Percentiles rank a stretch among this genome's conserved stretches.
Evolutionary conservation across 441 rosid genomes (phyloP).

Genomic region (Gossypium schwendimanii): DNA sequence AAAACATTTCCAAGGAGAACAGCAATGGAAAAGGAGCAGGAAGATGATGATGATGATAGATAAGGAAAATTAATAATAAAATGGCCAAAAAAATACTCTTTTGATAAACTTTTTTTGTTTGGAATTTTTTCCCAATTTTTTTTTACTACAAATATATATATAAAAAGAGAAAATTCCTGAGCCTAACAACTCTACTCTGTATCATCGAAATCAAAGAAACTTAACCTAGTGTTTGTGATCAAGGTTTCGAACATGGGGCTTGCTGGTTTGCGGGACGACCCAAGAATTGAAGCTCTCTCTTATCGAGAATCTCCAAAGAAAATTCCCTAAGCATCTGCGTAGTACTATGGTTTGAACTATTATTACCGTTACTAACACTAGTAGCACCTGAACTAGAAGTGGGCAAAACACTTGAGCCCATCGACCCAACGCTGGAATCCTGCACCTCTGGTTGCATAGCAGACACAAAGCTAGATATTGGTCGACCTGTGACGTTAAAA

Average conservation of each 20-base stretch:
- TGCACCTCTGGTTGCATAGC: constrained; percentile 19
- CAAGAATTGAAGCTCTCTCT: constrained; percentile 56
- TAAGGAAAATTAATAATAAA: no score
- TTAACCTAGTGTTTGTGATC: neutral
- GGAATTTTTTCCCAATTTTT: neutral
- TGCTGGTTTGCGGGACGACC: constrained; percentile 33
- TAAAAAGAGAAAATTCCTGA: neutral
- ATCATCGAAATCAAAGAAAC: neutral
- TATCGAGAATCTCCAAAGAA: constrained; percentile 55
- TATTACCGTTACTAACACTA: neutral
- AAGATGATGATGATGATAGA: neutral
- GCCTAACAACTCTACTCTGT: neutral
- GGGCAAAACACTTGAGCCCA: constrained; percentile 5
- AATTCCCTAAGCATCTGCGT: constrained; percentile 44
- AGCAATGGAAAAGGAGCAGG: no score
- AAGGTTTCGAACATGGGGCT: constrained; percentile 24
- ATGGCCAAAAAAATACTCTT: no score
- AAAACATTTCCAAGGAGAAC: neutral
- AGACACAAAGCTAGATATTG: constrained; percentile 39
- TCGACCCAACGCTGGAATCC: constrained; percentile 16
- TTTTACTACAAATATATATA: neutral
- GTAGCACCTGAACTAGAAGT: constrained; percentile 17
- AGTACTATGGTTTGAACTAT: constrained; percentile 9
- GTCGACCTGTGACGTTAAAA: constrained; percentile 31
- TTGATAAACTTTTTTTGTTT: no score